Base-by-base conservation (phyloP, 2,329 filamentous ascomycete genomes). In the Monosporascus sp. region DNA sequence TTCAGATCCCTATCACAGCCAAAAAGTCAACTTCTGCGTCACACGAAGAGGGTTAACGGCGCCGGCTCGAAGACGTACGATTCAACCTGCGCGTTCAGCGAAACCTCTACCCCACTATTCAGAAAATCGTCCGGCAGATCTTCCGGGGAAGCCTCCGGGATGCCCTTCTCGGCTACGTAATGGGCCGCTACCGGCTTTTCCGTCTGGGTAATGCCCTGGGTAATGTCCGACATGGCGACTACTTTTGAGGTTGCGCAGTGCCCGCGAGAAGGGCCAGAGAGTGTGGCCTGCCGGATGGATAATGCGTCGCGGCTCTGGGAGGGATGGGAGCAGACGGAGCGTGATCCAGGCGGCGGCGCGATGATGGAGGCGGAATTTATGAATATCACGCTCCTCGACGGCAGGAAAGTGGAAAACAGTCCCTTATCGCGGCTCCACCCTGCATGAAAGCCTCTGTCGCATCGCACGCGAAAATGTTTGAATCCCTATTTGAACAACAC, bases 41-140 rank as follows among this genome's bases (percentile, higher is more conserved):
- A 9, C 22, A 45, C 20, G 24, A 18, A 27, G 55, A 75, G 14
- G 62, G 27, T 31, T 11, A 11, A 65, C 22, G 44, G 62, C 4
- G 59, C 63, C 31, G 46, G 65, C 5, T 61, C 67, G 50, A 69
- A 66, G 47, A 72, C 69, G 20, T 45, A 45, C 43, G 20, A 25
- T n/a, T 45, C 43, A 20, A 45, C 43, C 24, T 45, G 43, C 17
- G 43, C 43, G 20, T 20, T 45, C 43, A 45, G 24, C 5, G 43
- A 45, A 45, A 45, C 43, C 25, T 45, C 43, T 25, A 45, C 24
- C 24, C 24, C 43, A 45, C 24, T n/a, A 2, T 45, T 27, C 14
- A 24, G 43, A 45, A 24, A 25, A 27, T 27, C n/a, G n/a, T n/a
- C 43, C 5, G 27, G 27, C 27, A 11, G 9, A 11, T 31, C 27